Conservation (phyloP, 495 filamentous ascomycete species). For the Friedmanniomyces simplex region DNA sequence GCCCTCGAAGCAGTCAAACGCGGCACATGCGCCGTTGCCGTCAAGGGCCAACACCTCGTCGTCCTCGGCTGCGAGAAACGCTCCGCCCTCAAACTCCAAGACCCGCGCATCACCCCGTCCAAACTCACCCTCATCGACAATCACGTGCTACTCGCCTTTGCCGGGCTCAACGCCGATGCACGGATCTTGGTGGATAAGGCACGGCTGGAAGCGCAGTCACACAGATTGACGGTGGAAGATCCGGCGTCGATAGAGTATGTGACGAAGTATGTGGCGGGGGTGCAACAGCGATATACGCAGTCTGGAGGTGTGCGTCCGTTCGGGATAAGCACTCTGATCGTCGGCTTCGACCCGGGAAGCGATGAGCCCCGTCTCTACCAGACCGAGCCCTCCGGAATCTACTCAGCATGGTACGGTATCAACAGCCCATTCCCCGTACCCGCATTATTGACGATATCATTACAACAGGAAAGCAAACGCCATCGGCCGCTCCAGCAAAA, state of each 20-base stretch:
- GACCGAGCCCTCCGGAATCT: conserved; percentile 96
- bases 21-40: conserved; percentile 96
- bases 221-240: conserved; percentile 96
- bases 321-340: conserved; percentile 92
- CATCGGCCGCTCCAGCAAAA: conserved; percentile 96
- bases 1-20: conserved; percentile 96
- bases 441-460: conserved; percentile 6
- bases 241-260: conserved; percentile 98
- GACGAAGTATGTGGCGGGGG: conserved; percentile 93
- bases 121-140: conserved; percentile 93
- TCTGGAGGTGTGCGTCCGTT: conserved; percentile 95
- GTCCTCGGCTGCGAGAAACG: conserved; percentile 97
- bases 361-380: conserved; percentile 81
- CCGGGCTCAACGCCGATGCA: conserved; percentile 93
- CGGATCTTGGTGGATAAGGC: conserved; percentile 97
- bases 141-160: conserved; percentile 94
- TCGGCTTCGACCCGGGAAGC: conserved; percentile 91
- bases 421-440: background rate
- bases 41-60: conserved; percentile 89
- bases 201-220: conserved; percentile 89
- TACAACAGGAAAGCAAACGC: conserved; percentile 88
- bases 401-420: conserved; percentile 80
- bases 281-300: conserved; percentile 97
- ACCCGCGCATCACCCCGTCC: conserved; percentile 96
- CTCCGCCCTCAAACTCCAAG: conserved; percentile 97